Conservation (phyloP, 805 yeast genomes). For the Lipomyces spencermartinsiae region DNA sequence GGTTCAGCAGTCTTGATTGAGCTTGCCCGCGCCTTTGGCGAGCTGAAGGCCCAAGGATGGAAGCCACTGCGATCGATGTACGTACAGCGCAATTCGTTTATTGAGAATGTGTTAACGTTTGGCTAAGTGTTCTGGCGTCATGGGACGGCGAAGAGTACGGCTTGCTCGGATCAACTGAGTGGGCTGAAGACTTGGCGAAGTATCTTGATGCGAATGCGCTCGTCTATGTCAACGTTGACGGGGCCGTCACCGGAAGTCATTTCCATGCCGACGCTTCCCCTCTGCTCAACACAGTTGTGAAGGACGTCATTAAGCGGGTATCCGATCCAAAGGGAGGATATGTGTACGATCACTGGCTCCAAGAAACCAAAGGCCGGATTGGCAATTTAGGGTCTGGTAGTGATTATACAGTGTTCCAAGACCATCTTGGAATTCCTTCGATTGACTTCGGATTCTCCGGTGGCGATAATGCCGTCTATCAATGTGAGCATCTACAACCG, state of each 20-base stretch:
- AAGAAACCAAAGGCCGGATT: conserved; percentile 47
- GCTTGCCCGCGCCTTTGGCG: conserved; percentile 64
- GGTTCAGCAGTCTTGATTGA: conserved; percentile 73
- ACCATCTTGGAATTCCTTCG: conserved; percentile 51
- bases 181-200: conserved; percentile 65
- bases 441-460: conserved; percentile 63
- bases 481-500: conserved; percentile 40
- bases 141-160: conserved; percentile 88
- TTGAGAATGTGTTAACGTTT: background rate
- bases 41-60: conserved; percentile 64
- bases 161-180: conserved; percentile 77
- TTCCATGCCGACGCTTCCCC: conserved; percentile 66
- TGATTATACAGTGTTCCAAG: conserved; percentile 59
- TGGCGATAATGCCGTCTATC: conserved; percentile 64
- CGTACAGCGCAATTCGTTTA: background rate
- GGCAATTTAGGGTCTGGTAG: conserved; percentile 70
- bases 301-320: conserved; percentile 54
- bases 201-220: conserved; percentile 58
- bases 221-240: conserved; percentile 75
- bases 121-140: conserved; percentile 57
- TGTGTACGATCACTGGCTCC: conserved; percentile 48
- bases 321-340: conserved; percentile 53
- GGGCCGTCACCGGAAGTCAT: conserved; percentile 62
- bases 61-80: conserved; percentile 70
- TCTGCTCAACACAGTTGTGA: conserved; percentile 55